Base-by-base conservation (phyloP, 2,329 filamentous ascomycete species). In the Cladosporium sp. region DNA sequence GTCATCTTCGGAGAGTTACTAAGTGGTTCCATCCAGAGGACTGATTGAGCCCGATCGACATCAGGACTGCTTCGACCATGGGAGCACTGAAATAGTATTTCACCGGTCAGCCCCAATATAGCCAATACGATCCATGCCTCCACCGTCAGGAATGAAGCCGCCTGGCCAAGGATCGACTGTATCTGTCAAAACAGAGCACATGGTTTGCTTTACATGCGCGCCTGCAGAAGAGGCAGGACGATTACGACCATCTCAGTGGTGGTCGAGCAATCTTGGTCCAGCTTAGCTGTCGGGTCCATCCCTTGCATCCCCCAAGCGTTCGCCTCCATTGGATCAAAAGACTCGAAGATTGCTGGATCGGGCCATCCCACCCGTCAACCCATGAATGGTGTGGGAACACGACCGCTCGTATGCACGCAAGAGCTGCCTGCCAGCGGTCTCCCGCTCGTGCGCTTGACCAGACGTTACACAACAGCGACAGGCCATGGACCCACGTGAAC, bases 351-450 rank as follows among this genome's bases (percentile, higher is more conserved):
- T 10, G 8, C 34, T 43, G 60, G 25, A 43, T 43, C 23, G 60
- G 48, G 25, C 49, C 34, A 46, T 26, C 49, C 32, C 32, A 23
- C n/a, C 23, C 34, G 23, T 56, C 49, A 32, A n/a, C 28, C 60
- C 60, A 63, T 63, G 60, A 63, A 63, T 18, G 18, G 34, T 63
- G 49, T 56, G 60, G 48, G 49, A 30, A 32, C 60, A 63, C 60
- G 26, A 56, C 60, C 23, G 34, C 60, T 63, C 60, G 49, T 63
- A 63, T 63, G 60, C 60, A 63, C 48, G 34, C 48, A 63, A 56
- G 49, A 56, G 60, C 49, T 63, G 48, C 60, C 30, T 63, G 60
- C 30, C 49, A 63, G 60, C 60, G n/a, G 32, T 56, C 49, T 28
- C 36, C 49, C 49, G 60, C 60, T 63, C 60, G 60, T 56, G 60